These are phyloP conservation scores for Sugiyamaella americana DNA, from an alignment of 805 yeast genomes.

Conservation along the genomic window DNA sequence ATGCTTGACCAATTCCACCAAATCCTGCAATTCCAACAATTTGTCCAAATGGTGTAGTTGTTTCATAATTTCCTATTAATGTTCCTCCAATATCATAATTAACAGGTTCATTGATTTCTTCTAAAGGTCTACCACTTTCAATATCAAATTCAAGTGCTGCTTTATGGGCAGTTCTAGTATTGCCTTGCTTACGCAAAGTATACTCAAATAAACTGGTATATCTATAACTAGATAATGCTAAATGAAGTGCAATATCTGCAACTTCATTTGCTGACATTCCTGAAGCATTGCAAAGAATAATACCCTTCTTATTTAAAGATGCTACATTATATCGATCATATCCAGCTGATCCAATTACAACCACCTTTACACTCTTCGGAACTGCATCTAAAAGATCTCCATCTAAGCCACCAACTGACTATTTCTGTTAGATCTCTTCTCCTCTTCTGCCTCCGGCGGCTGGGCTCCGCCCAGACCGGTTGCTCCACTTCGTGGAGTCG, in stretches of 20 bases:
- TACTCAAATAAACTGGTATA: slow-evolving; percentile 44
- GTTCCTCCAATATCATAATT: slow-evolving; percentile 31
- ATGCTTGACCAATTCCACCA: slow-evolving; percentile 65
- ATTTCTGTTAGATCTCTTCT: not conserved
- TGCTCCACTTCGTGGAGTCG: too few relatives aligned
- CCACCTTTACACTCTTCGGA: slow-evolving; percentile 42
- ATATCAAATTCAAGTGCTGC: not conserved
- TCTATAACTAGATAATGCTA: slow-evolving; percentile 55
- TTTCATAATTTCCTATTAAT: slow-evolving; percentile 22
- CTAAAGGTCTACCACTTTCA: not conserved
- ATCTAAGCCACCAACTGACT: slow-evolving; percentile 16
- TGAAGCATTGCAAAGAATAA: slow-evolving; percentile 53
- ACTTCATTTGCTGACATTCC: slow-evolving; percentile 53
- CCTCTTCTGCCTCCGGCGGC: not conserved
- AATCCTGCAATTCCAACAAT: slow-evolving; percentile 64
- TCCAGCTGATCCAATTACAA: slow-evolving; percentile 57
- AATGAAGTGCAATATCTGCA: slow-evolving; percentile 59
- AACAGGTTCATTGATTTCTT: not conserved
- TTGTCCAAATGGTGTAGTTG: slow-evolving; percentile 44
- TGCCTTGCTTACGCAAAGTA: slow-evolving; percentile 24
- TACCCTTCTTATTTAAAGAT: slow-evolving; percentile 37
- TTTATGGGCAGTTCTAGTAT: not conserved
- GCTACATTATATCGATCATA: slow-evolving; percentile 45
- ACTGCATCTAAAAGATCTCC: slow-evolving; percentile 36
- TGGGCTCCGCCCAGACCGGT: too few relatives aligned